Evolutionary conservation across 148 eudicot species (phyloP), one percentile per base, ranked within the genome.

Genomic region (Fallopia convolvulus): DNA sequence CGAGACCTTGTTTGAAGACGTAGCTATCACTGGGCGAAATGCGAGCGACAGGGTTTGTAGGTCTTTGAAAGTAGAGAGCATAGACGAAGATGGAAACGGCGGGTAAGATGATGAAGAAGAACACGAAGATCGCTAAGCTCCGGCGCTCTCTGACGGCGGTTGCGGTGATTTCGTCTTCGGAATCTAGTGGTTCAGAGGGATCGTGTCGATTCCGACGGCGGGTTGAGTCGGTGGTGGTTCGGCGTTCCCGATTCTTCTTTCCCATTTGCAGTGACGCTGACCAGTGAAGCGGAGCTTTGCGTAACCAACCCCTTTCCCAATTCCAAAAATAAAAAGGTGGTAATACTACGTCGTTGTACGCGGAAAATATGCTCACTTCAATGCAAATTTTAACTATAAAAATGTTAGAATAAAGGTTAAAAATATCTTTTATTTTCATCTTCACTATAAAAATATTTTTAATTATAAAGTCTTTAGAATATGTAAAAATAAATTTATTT

Each of bases 231-330:
- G 81, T 56, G 58, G 79, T 77, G 36, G 41, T 66, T 73, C 88
- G 90, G 55, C 82, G 87, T 21, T 72, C 82, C 75, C 84, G 79
- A 20, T 41, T 42, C 75, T 85, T 84, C 80, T 87, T 88, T 44
- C 46, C 79, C 85, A 86, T 83, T 6, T 46, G 6, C n/a, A 39
- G 17, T 39, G 61, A 55, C 0, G 23, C 23, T n/a, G 61, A 55
- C 8, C 23, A 5, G 21, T 17, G 21, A 55, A 47, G 5, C 50
- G 10, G 50, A 47, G 50, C 15, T 47, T 47, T 47, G 50, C 13
- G 12, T 47, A 10, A 9, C 14, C 0, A 10, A 9, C 14, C 5
- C 56, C 20, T 17, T 52, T 52, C 3, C n/a, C 56, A 52, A 15
- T 26, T 26, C 30, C n/a, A n/a, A n/a, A n/a, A n/a, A n/a, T n/a